A percentile compares a stretch with the other conserved stretches of the same genome.
phyloP scores from a whole-genome alignment of 768 basidiomycete genomes.

The Mycena rebaudengoi region DNA sequence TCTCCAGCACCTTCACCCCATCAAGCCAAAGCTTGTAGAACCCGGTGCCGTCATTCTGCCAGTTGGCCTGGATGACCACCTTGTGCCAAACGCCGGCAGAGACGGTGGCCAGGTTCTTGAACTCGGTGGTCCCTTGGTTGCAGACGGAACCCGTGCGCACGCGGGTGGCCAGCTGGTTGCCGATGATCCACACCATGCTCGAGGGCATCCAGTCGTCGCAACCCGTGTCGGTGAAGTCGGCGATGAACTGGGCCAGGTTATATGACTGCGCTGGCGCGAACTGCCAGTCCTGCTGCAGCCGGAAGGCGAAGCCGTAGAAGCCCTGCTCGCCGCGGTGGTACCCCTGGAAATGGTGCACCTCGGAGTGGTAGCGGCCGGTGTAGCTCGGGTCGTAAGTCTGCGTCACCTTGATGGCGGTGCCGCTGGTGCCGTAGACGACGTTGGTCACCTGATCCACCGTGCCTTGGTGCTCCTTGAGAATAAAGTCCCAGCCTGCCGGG shows the following conservation, averaged over 20 bases:
- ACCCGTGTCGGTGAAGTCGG: conserved; percentile 7
- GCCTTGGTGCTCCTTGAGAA: not conserved
- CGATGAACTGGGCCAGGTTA: conserved; percentile 11
- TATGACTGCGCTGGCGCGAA: conserved; percentile 1
- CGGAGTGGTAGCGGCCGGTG: conserved; percentile 6
- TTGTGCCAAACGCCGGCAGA: conserved; percentile 3
- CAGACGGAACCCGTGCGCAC: not conserved
- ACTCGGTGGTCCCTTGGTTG: not conserved
- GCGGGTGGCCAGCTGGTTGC: conserved; percentile 8
- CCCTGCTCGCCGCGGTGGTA: conserved; percentile 5
- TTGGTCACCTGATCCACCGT: conserved; percentile 4
- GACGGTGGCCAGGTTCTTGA: conserved; percentile 8
- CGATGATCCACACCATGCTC: conserved; percentile 10
- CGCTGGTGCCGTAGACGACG: conserved; percentile 7
- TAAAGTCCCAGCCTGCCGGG: conserved; percentile 4
- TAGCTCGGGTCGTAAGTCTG: conserved; percentile 9
- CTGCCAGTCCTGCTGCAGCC: conserved; percentile 13
- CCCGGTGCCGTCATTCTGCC: conserved; percentile 8
- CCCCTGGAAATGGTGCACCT: not conserved
- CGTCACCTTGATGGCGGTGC: conserved; percentile 4
- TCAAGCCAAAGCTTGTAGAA: conserved; percentile 11
- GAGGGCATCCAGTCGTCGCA: conserved; percentile 6
- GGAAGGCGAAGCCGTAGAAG: conserved; percentile 10
- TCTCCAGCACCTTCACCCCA: conserved; percentile 2
- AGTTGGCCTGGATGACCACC: conserved; percentile 3